phyloP scores from a whole-genome alignment of 208 protist genomes.

The Trypanosoma boissoni region DNA sequence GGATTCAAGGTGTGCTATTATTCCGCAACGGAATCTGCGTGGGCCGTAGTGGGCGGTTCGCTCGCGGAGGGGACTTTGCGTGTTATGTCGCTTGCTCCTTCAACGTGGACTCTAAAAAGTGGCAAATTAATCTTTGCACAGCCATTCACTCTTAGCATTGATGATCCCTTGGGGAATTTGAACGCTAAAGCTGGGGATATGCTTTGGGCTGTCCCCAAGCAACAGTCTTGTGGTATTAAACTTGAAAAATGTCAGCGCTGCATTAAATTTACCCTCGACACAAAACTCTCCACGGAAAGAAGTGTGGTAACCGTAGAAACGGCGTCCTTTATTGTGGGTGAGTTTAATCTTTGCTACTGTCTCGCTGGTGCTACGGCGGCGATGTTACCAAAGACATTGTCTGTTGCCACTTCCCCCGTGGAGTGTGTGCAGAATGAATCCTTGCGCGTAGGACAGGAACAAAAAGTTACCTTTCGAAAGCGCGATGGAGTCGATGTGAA shows the following conservation, averaged over 20 bases:
- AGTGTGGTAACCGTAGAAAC: constrained; percentile 37
- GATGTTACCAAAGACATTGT: constrained; percentile 40
- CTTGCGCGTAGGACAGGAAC: constrained; percentile 62
- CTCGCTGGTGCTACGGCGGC: constrained; percentile 62
- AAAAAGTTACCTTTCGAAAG: constrained; percentile 63
- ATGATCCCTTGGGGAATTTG: constrained; percentile 40
- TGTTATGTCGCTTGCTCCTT: constrained; percentile 33
- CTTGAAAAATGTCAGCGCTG: constrained; percentile 41
- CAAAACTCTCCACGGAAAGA: constrained; percentile 26
- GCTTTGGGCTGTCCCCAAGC: constrained; percentile 61
- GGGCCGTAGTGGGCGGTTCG: constrained; percentile 74
- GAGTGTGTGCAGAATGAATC: constrained; percentile 52
- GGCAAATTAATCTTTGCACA: constrained; percentile 36
- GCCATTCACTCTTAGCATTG: constrained; percentile 57
- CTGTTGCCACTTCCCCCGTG: constrained; percentile 46
- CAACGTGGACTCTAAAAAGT: constrained; percentile 36
- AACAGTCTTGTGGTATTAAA: constrained; percentile 51
- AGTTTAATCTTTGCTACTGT: constrained; percentile 79
- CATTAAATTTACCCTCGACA: constrained; percentile 54
- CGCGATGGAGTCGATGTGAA: constrained; percentile 40
- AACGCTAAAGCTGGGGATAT: constrained; percentile 41
- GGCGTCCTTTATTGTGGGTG: constrained; percentile 37
- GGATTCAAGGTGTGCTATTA: constrained; percentile 82
- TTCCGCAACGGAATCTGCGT: constrained; percentile 52
- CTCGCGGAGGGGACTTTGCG: constrained; percentile 36